phyloP scores from a whole-genome alignment of 768 basidiomycete genomes.

The Tylopilus vinaceipallidus region DNA sequence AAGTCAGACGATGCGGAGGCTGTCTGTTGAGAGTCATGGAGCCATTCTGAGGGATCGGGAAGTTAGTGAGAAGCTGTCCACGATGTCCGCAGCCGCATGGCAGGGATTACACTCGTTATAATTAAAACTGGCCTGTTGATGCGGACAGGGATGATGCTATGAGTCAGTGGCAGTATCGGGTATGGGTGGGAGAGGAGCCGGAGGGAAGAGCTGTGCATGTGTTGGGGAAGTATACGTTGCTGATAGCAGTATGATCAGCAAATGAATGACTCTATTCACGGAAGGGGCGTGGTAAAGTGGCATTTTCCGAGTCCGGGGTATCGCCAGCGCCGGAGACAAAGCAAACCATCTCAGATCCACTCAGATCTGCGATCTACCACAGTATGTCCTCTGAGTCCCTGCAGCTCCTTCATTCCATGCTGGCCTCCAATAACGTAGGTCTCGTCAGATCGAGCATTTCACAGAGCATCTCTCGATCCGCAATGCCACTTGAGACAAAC shows the following conservation, averaged over 20 bases:
- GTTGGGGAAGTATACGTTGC: not conserved
- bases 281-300: conserved; percentile 13
- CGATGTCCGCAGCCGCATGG: not conserved
- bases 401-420: conserved; percentile 3
- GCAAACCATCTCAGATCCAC: conserved; percentile 32
- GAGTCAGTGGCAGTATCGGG: conserved; percentile 13
- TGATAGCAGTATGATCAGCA: not conserved
- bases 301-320: conserved; percentile 32
- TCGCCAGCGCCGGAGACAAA: conserved; percentile 33
- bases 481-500: not conserved
- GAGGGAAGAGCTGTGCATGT: not conserved
- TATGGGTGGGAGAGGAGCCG: conserved; percentile 13
- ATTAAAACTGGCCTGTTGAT: not conserved
- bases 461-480: not conserved
- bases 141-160: not conserved
- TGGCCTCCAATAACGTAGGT: not conserved
- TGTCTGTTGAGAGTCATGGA: not conserved
- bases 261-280: conserved; percentile 1
- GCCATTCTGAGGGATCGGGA: not conserved
- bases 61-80: not conserved
- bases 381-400: not conserved
- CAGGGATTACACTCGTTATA: too few relatives aligned
- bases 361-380: conserved; percentile 17
- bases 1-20: not conserved
- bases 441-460: not conserved